These are phyloP conservation scores for Anastatica hierochuntica DNA, from an alignment of 345 rosid genomes.

Conservation along the genomic window DNA sequence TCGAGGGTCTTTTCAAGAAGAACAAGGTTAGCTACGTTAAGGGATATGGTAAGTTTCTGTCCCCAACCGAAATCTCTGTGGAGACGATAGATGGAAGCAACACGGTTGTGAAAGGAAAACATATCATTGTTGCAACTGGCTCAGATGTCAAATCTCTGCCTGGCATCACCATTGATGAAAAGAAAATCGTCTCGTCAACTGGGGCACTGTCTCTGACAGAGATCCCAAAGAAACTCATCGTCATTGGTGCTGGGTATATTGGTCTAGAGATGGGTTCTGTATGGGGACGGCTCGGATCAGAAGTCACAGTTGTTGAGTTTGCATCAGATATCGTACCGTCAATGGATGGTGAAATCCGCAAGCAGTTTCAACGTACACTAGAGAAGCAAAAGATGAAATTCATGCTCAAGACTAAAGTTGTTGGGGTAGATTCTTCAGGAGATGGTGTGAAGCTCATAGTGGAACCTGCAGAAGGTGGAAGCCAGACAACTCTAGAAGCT, in stretches of 20 bases:
- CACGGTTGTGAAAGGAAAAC: slow-evolving; percentile 76
- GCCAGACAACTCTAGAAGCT: slow-evolving; percentile 76
- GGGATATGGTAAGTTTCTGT: slow-evolving; percentile 83
- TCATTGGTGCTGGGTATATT: slow-evolving; percentile 96
- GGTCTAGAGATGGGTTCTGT: slow-evolving; percentile 99
- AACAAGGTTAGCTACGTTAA: slow-evolving; percentile 92
- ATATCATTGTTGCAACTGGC: slow-evolving; percentile 84
- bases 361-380: slow-evolving; percentile 82
- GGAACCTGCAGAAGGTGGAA: slow-evolving; percentile 88
- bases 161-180: slow-evolving; percentile 87
- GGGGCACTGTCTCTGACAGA: slow-evolving; percentile 74
- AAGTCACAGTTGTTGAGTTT: slow-evolving; percentile 97
- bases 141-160: slow-evolving; percentile 98
- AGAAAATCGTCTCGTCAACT: slow-evolving; percentile 90
- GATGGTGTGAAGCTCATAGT: slow-evolving; percentile 69
- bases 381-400: slow-evolving; percentile 99
- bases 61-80: slow-evolving; percentile 87
- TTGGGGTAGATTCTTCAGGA: slow-evolving; percentile 72
- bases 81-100: slow-evolving; percentile 72
- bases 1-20: slow-evolving; percentile 97
- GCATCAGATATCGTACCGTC: slow-evolving; percentile 84
- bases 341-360: slow-evolving; percentile 94
- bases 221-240: slow-evolving; percentile 90
- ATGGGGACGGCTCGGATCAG: slow-evolving; percentile 90
- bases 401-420: slow-evolving; percentile 96